Evolutionary conservation across 108 stramenopile genomes (phyloP).

Genomic region (Discostella pseudostelligera): DNA sequence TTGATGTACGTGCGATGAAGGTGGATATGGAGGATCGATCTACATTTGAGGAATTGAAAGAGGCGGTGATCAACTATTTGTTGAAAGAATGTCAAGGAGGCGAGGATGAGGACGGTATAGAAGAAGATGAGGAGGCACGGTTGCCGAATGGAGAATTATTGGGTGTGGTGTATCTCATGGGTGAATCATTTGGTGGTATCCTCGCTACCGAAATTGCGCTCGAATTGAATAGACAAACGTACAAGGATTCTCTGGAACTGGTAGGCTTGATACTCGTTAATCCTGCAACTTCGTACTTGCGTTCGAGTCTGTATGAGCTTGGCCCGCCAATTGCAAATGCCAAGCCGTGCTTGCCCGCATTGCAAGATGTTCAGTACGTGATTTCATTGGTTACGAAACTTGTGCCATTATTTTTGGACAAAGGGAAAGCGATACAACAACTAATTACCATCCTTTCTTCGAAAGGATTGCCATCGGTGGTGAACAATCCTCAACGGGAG

Average conservation of each 20-base stretch:
- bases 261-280: conserved; percentile 78
- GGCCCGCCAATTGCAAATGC: conserved; percentile 69
- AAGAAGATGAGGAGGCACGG: background rate
- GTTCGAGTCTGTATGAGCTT: conserved; percentile 60
- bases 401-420: conserved; percentile 78
- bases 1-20: conserved; percentile 79
- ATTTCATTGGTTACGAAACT: conserved; percentile 49
- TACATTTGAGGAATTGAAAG: conserved; percentile 69
- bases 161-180: conserved; percentile 61
- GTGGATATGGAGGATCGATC: conserved; percentile 75
- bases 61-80: conserved; percentile 51
- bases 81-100: conserved; percentile 22
- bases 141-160: conserved; percentile 3
- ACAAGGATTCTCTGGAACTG: conserved; percentile 32
- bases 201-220: conserved; percentile 74
- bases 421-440: conserved; percentile 58
- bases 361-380: conserved; percentile 47
- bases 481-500: conserved; percentile 70
- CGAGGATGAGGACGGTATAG: conserved; percentile 1
- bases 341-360: conserved; percentile 24
- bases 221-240: conserved; percentile 17
- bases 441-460: conserved; percentile 65
- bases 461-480: conserved; percentile 73
- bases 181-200: conserved; percentile 88
- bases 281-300: conserved; percentile 81